Conservation (phyloP, 2,329 filamentous ascomycete species). For the Daldinia sp. region DNA sequence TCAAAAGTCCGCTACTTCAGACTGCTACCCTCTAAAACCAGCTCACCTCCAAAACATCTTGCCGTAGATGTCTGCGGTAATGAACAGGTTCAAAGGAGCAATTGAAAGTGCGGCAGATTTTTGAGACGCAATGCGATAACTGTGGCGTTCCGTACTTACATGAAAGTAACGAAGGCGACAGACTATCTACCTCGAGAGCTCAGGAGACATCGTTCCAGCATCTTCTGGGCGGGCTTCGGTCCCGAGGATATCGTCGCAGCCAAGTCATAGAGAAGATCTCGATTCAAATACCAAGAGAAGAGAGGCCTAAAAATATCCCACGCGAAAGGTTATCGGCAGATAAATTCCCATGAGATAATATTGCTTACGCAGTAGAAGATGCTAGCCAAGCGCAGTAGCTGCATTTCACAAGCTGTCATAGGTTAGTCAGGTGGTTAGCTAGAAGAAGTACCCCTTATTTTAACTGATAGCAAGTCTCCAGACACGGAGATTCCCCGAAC, state of each 20-base stretch:
- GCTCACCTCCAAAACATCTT: background rate
- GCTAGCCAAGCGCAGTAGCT: too few relatives aligned
- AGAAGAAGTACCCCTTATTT: background rate
- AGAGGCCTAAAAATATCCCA: constrained; percentile 1
- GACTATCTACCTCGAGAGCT: background rate
- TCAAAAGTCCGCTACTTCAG: background rate
- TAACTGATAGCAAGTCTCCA: too few relatives aligned
- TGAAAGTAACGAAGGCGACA: background rate
- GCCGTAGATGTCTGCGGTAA: background rate
- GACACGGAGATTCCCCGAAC: too few relatives aligned
- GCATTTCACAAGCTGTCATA: background rate
- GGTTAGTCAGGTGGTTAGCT: background rate
- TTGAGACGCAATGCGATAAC: background rate
- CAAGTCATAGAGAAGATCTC: background rate
- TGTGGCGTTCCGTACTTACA: background rate
- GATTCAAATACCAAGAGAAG: constrained; percentile 1
- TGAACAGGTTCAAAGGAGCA: background rate
- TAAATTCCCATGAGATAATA: background rate
- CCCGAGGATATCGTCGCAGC: background rate
- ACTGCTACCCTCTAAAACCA: constrained; percentile 2
- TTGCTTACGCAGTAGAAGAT: too few relatives aligned
- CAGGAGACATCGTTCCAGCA: constrained; percentile 2
- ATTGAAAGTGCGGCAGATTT: background rate
- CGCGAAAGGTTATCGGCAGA: background rate
- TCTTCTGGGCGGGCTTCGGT: background rate